These are phyloP conservation scores for Trametes sp. DNA, from an alignment of 1,284 basidiomycete species.

Conservation along the genomic window DNA sequence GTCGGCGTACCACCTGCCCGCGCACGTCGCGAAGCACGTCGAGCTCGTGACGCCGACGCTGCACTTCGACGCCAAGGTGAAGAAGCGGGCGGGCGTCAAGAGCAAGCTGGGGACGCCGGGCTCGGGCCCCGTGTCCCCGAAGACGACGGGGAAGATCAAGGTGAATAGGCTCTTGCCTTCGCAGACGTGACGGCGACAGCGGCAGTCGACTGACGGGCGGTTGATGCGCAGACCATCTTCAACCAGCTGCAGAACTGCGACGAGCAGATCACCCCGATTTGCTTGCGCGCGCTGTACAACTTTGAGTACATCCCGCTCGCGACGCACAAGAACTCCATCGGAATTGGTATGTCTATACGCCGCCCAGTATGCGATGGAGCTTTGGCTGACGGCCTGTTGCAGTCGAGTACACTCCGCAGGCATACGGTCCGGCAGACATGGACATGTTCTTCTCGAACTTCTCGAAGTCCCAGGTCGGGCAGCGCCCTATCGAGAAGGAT, in stretches of 20 bases:
- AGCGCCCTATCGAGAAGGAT: constrained; percentile 31
- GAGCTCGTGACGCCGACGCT: constrained; percentile 57
- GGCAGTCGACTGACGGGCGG: background rate
- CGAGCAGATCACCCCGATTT: constrained; percentile 58
- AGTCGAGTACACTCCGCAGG: constrained; percentile 59
- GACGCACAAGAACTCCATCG: constrained; percentile 54
- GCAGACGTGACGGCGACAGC: background rate
- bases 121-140: constrained; percentile 36
- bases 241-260: constrained; percentile 44
- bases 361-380: too few relatives aligned
- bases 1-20: constrained; percentile 52
- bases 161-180: constrained; percentile 9
- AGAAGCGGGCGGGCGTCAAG: constrained; percentile 16
- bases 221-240: constrained; percentile 18
- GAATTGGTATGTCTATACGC: constrained; percentile 56
- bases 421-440: constrained; percentile 51
- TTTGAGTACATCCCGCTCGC: constrained; percentile 54
- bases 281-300: constrained; percentile 61
- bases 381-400: background rate
- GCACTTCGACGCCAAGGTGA: constrained; percentile 50
- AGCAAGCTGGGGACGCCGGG: constrained; percentile 41
- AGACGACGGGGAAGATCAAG: constrained; percentile 27
- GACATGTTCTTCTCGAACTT: constrained; percentile 51
- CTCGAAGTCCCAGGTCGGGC: constrained; percentile 44
- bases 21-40: constrained; percentile 51